Conservation (phyloP, 2,329 filamentous ascomycete species). For the Nothophoma quercina region DNA sequence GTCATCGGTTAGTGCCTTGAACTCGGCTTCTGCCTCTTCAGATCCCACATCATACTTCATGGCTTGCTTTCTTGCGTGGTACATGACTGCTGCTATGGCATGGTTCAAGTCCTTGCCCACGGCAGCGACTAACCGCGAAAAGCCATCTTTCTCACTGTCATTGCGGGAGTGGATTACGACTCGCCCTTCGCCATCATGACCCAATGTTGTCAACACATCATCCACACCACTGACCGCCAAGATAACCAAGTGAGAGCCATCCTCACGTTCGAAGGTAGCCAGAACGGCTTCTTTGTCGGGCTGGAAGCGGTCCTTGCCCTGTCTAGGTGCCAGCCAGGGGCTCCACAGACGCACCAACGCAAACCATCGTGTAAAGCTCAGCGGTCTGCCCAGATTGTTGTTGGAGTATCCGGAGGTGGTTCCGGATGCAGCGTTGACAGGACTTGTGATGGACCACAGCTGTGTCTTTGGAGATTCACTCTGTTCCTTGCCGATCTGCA, state of each 20-base stretch:
- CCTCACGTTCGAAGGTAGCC: slow-evolving; percentile 75
- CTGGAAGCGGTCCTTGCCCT: slow-evolving; percentile 72
- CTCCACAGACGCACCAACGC: slow-evolving; percentile 79
- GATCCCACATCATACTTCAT: slow-evolving; percentile 54
- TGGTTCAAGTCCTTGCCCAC: slow-evolving; percentile 76
- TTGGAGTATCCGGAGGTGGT: slow-evolving; percentile 65
- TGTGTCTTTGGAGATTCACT: slow-evolving; percentile 73
- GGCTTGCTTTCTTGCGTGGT: slow-evolving; percentile 78
- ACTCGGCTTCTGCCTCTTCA: slow-evolving; percentile 57
- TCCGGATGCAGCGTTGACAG: slow-evolving; percentile 63
- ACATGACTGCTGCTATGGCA: slow-evolving; percentile 82
- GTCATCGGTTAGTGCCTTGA: slow-evolving; percentile 56
- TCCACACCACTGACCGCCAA: slow-evolving; percentile 79
- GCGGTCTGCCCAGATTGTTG: slow-evolving; percentile 69
- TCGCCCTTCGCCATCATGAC: slow-evolving; percentile 69
- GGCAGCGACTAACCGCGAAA: slow-evolving; percentile 72
- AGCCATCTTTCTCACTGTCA: slow-evolving; percentile 66
- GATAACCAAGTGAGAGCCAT: slow-evolving; percentile 78
- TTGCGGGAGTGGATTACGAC: slow-evolving; percentile 75
- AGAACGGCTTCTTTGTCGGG: slow-evolving; percentile 81
- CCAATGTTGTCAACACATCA: slow-evolving; percentile 74
- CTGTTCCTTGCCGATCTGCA: slow-evolving; percentile 61
- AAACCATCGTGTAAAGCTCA: slow-evolving; percentile 76
- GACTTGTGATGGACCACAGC: slow-evolving; percentile 72
- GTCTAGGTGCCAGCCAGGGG: slow-evolving; percentile 88